Evolutionary conservation across 352 stramenopile genomes (phyloP), one percentile per base, ranked within the genome.

Genomic region (Pythium oligandrum): DNA sequence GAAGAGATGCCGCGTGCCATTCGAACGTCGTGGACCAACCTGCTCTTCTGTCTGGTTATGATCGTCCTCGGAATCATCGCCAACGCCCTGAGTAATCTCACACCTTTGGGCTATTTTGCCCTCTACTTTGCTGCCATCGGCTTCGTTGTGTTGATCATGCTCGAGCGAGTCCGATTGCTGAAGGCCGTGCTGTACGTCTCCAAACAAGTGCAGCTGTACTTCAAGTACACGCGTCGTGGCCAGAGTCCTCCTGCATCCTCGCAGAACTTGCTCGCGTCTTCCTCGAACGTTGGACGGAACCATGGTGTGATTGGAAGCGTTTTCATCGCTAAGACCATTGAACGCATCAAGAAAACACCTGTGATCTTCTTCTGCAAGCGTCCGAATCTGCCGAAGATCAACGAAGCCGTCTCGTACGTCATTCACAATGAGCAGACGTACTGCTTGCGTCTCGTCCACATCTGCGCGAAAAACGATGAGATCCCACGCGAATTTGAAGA

Each of bases 391-490:
- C 85, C 90, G 32, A 83, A 88, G 59, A 81, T 97, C 53, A 97
- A 97, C 59, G 91, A 97, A 42, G 89, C 88, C 4, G 81, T 97
- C 40, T 61, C 85, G n/a, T 97, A 97, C 55, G 86, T 97, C 54
- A 77, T 87, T 40, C 53, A 71, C 7, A 96, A 97, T 66, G 76
- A 89, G 44, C 79, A 96, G 68, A 96, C 84, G 31, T 90, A 91
- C 51, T 85, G 79, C 46, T 69, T 97, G 12, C 72, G 93, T 38
- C 74, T 97, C 8, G 86, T 97, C n/a, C 88, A 97, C 57, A 61
- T 89, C 36, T 70, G 53, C 26, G 40, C 10, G 32, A 32, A 76
- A 47, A 61, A 73, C 1, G 53, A 51, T 4, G 53, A 64, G 33
- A 64, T 51, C 2, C 52, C 54, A 3, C 58, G 45, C 3, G 57